Conservation (phyloP, 108 stramenopile genomes). For the Nitzschia sp. region DNA sequence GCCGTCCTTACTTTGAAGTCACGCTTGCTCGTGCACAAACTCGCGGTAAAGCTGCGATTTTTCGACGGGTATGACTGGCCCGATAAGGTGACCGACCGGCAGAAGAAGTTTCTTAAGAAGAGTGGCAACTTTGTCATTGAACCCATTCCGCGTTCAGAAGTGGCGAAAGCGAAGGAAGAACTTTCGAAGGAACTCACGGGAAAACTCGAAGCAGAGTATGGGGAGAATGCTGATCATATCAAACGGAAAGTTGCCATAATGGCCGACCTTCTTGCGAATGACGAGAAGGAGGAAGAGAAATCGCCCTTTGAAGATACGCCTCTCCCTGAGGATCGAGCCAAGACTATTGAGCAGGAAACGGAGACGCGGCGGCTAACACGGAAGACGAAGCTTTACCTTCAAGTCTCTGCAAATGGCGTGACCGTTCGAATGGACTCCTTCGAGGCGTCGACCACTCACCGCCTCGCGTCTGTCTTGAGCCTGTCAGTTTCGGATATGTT, state of each 20-base stretch:
- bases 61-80: slow-evolving; percentile 88
- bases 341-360: slow-evolving; percentile 29
- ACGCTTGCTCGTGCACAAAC: slow-evolving; percentile 66
- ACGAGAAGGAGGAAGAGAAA: slow-evolving; percentile 19
- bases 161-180: slow-evolving; percentile 4
- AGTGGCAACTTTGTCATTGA: slow-evolving; percentile 49
- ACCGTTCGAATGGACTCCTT: slow-evolving; percentile 66
- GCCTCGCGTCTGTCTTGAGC: slow-evolving; percentile 68
- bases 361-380: slow-evolving; percentile 52
- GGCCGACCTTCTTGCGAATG: slow-evolving; percentile 48
- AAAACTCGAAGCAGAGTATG: slow-evolving; percentile 7
- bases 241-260: slow-evolving; percentile 52
- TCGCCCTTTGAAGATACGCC: slow-evolving; percentile 42
- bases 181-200: not conserved
- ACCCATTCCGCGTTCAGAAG: slow-evolving; percentile 10
- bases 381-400: slow-evolving; percentile 58
- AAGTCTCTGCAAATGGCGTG: slow-evolving; percentile 60
- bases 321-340: slow-evolving; percentile 61
- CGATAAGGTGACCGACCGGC: slow-evolving; percentile 21
- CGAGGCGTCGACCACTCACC: slow-evolving; percentile 45
- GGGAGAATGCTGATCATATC: not conserved
- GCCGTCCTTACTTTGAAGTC: slow-evolving; percentile 35
- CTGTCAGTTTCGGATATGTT: slow-evolving; percentile 70
- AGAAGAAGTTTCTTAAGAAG: slow-evolving; percentile 20
- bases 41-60: slow-evolving; percentile 57